These are phyloP conservation scores for Arctostaphylos glauca DNA, from an alignment of 148 eudicot genomes.

Conservation along the genomic window DNA sequence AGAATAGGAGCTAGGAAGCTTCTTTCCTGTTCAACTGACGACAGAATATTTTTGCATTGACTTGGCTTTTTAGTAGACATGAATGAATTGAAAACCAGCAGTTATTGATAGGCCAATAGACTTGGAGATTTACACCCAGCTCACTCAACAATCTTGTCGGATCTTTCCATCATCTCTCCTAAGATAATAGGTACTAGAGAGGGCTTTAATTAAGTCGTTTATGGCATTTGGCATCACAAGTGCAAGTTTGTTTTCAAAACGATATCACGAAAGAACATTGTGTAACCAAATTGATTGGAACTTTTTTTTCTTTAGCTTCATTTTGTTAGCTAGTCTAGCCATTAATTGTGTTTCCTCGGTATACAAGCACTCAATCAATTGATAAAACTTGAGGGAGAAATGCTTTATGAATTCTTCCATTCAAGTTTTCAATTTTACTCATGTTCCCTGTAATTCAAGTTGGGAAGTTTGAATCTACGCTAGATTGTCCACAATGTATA, in stretches of 20 bases:
- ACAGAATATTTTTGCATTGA: neutral
- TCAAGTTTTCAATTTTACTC: neutral
- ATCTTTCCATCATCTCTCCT: no score
- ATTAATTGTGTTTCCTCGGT: neutral
- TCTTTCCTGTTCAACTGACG: neutral
- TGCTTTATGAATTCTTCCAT: neutral
- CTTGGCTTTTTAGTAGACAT: neutral
- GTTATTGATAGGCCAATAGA: neutral
- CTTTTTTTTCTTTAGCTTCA: neutral
- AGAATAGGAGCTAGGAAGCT: neutral
- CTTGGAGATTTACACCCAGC: neutral
- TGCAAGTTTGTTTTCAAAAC: no score
- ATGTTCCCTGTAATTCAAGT: neutral
- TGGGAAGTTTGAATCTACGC: neutral
- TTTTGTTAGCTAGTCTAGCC: neutral
- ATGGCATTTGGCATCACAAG: no score
- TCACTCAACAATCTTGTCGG: neutral
- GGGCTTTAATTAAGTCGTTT: no score
- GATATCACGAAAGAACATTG: no score
- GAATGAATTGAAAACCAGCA: neutral
- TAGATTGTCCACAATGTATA: neutral
- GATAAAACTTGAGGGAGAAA: neutral
- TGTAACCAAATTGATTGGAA: no score
- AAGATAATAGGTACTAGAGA: no score
- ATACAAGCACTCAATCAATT: neutral